Evolutionary conservation across 257 asterid species (phyloP), one percentile per base, ranked within the genome.

Genomic region (Anisodus tanguticus): DNA sequence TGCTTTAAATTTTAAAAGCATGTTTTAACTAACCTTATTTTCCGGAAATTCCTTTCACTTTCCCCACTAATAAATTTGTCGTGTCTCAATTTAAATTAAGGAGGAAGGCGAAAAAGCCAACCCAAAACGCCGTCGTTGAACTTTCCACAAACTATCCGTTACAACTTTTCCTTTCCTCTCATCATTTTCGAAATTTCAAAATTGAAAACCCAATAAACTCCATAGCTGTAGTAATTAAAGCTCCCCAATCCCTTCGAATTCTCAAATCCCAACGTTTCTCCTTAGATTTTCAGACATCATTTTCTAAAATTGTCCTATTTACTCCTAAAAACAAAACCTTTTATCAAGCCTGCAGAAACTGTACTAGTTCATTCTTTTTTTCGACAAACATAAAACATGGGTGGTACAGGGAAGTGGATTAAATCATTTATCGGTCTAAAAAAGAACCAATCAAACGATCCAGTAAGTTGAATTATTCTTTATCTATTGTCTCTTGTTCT

Each of bases 401-500:
- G 99, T 85, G 94, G 88, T 89, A 91, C 98, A 2, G 97, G 94
- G 66, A 95, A 91, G 71, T 95, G 99, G 99, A 93, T 95, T 60
- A 93, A 91, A 85, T 93, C 99, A n/a, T 81, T 95, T 39, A 90
- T 95, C 70, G 87, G 90, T 13, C 91, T 90, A 6, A 91, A 87
- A 86, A 94, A 92, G 88, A 82, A 88, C 12, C 89, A 91, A 47
- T 66, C 82, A 0, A 89, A 86, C 55, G 93, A 93, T 83, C 85
- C 87, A 9, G 97, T 93, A 84, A 87, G 93, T 54, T 41, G 26
- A 41, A 47, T 37, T 12, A 82, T n/a, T 3, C 12, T 22, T 31
- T 31, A 31, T 31, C 35, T 31, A 31, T 31, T 1, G 1, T 31
- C 35, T 31, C 35, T 31, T 31, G 53, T 67, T 17, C 9, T 6